Evolutionary conservation across 1,284 basidiomycete genomes (phyloP), one percentile per base, ranked within the genome.

Genomic region (Vanrija sp.): DNA sequence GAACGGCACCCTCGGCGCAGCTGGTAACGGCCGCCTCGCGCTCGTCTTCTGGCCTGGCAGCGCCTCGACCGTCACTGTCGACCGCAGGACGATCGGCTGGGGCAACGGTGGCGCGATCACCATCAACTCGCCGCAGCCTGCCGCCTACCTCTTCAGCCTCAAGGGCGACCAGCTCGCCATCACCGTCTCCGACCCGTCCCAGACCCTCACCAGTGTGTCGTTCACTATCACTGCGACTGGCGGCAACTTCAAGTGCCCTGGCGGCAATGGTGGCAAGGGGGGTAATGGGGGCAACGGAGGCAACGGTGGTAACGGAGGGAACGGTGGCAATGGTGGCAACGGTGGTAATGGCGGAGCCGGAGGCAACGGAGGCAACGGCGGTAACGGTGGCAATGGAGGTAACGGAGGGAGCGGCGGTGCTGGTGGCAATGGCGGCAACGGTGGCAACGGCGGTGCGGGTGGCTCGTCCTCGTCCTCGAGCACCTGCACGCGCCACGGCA

Each of bases 161-260:
- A 65, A 75, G 19, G 74, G 70, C 9, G 78, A 79, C 58, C 74
- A 72, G 14, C n/a, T 63, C 28, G 52, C 51, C 21, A 66, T 85
- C 34, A 82, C 80, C 0, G 79, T 84, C 12, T 81, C 85, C 0
- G 85, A 86, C 71, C 86, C 86, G 47, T 79, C 76, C 34, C 82
- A 80, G 64, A 68, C 62, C 14, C 63, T 71, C 52, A 3, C 44
- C 2, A 16, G 26, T 2, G 23, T 58, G 34, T 38, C 21, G 15
- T 55, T 65, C 46, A 49, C 44, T 8, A 19, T 53, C 28, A 48
- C 43, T n/a, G 16, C 51, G 44, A 40, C 44, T 15, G 45, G 6
- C 19, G 40, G 40, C 16, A 34, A 34, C 34, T 34, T 34, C 34
- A 34, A 34, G 34, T 34, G 34, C 34, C 34, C 34, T 5, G 34